A percentile compares a stretch with the other conserved stretches of the same genome.
Evolutionary conservation across 257 asterid species (phyloP).

Genomic region (Nicotiana tabacum): DNA sequence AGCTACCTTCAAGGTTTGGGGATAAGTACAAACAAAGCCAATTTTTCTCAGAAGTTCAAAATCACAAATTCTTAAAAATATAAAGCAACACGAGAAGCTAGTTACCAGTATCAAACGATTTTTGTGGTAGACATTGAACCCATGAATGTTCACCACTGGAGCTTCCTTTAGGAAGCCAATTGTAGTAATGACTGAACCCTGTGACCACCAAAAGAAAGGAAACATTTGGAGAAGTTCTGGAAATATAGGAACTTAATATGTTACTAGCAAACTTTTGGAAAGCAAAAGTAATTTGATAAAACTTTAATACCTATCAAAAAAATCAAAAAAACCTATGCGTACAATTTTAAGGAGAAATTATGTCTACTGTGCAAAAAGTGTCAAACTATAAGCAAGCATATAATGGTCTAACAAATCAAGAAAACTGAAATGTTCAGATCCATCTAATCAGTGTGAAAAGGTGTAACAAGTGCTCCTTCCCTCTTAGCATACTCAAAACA

Average conservation of each 20-base stretch:
- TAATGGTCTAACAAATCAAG: not conserved
- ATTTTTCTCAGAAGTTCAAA: not conserved
- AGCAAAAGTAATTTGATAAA: not conserved
- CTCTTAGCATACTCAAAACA: not conserved
- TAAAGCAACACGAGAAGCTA: constrained; percentile 17
- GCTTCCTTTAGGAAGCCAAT: constrained; percentile 94
- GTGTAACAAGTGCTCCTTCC: not conserved
- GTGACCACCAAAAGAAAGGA: constrained; percentile 10
- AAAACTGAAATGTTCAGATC: not conserved
- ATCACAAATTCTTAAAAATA: not conserved
- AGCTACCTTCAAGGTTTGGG: not conserved
- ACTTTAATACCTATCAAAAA: not conserved
- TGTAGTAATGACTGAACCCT: constrained; percentile 71
- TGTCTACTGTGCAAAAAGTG: not conserved
- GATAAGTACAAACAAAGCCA: not conserved
- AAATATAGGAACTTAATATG: not conserved
- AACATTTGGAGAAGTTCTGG: not conserved
- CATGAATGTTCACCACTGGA: constrained; percentile 73
- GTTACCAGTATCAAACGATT: constrained; percentile 86
- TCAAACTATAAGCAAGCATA: not conserved
- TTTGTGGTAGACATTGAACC: constrained; percentile 96
- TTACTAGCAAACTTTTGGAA: not conserved
- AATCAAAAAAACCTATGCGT: not conserved
- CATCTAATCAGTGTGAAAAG: not conserved
- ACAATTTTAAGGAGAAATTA: not conserved